Conservation (phyloP, 2,329 filamentous ascomycete species). For the Xylariaceae sp. region DNA sequence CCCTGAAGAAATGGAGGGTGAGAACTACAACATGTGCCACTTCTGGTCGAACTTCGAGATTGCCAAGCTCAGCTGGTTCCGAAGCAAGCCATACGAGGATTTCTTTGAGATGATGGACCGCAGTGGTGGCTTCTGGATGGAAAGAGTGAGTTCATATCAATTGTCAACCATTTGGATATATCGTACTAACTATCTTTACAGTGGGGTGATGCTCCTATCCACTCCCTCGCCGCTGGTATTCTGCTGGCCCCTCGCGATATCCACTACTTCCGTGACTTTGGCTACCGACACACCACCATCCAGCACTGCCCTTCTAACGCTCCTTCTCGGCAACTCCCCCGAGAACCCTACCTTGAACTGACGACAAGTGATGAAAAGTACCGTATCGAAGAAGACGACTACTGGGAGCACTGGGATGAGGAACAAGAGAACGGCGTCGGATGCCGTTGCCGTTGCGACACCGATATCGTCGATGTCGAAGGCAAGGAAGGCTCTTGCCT, state of each 20-base stretch:
- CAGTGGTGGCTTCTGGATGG: slow-evolving; percentile 98
- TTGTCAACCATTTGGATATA: not conserved
- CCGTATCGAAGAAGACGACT: slow-evolving; percentile 86
- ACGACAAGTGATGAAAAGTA: slow-evolving; percentile 78
- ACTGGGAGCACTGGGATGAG: slow-evolving; percentile 84
- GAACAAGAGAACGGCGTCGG: slow-evolving; percentile 95
- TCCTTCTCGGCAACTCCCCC: slow-evolving; percentile 75
- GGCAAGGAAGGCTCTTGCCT: slow-evolving; percentile 95
- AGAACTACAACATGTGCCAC: slow-evolving; percentile 99
- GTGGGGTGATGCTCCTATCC: slow-evolving; percentile 98
- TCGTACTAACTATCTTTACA: slow-evolving; percentile 41
- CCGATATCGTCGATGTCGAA: slow-evolving; percentile 95
- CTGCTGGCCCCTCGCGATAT: slow-evolving; percentile 78
- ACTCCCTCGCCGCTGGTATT: slow-evolving; percentile 89
- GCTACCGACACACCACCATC: slow-evolving; percentile 96
- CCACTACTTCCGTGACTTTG: slow-evolving; percentile 98
- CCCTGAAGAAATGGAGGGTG: slow-evolving; percentile 90
- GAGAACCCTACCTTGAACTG: slow-evolving; percentile 73
- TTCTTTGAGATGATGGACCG: slow-evolving; percentile 99
- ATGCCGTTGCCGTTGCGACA: slow-evolving; percentile 93
- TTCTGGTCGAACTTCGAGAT: slow-evolving; percentile 99
- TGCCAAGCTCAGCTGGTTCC: slow-evolving; percentile 88
- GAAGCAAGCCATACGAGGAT: slow-evolving; percentile 94
- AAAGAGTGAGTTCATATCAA: slow-evolving; percentile 59
- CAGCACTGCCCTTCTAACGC: slow-evolving; percentile 98